Percentiles rank a stretch among this genome's conserved stretches.
Conservation (phyloP, 495 filamentous ascomycete species). For the Evansstolkia leycettana region DNA sequence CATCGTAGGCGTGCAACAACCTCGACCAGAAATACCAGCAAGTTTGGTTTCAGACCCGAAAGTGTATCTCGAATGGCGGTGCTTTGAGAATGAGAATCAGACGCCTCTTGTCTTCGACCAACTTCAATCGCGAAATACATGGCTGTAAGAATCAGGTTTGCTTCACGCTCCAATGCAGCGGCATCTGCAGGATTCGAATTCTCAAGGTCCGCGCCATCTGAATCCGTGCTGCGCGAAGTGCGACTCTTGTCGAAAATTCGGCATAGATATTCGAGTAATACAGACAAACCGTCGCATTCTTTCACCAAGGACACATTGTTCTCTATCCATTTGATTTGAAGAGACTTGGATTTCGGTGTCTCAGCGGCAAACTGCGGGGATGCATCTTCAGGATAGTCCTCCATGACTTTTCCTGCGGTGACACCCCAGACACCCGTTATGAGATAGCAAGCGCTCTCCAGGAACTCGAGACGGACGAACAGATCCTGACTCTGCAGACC, state of each 20-base stretch:
- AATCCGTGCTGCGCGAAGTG: constrained; percentile 12
- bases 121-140: constrained; percentile 66
- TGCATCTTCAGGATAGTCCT: constrained; percentile 15
- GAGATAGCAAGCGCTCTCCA: constrained; percentile 69
- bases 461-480: constrained; percentile 42
- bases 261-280: constrained; percentile 48
- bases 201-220: constrained; percentile 21
- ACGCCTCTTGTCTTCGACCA: constrained; percentile 35
- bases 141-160: constrained; percentile 43
- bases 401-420: constrained; percentile 42
- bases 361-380: constrained; percentile 20
- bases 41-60: constrained; percentile 44
- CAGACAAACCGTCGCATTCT: constrained; percentile 44
- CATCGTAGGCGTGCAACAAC: constrained; percentile 71
- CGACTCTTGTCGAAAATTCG: constrained; percentile 42
- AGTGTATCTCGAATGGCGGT: constrained; percentile 26
- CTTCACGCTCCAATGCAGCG: constrained; percentile 31
- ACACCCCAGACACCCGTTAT: constrained; percentile 67
- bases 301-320: constrained; percentile 47
- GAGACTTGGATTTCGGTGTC: constrained; percentile 33
- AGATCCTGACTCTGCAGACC: constrained; percentile 36
- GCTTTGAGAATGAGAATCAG: constrained; percentile 8
- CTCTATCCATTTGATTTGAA: constrained; percentile 60
- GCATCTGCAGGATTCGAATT: constrained; percentile 19
- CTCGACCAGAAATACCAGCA: constrained; percentile 62